Base-by-base conservation (phyloP, 2,329 filamentous ascomycete species). In the Phaeoacremonium minimum region DNA sequence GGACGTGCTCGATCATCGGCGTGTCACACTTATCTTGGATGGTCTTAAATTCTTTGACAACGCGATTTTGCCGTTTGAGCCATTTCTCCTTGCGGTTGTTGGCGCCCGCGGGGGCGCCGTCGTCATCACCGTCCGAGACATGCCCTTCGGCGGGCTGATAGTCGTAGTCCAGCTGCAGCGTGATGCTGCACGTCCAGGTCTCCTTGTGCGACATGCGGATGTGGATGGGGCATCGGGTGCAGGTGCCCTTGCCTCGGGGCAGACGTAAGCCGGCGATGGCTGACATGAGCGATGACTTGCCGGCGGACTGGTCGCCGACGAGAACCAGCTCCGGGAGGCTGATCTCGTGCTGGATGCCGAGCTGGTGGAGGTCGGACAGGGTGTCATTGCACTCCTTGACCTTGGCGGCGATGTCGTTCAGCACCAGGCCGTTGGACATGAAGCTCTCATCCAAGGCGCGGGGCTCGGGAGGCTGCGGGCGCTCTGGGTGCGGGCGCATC, bases 221-320 rank as follows among this genome's bases (percentile, higher is more conserved):
- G 37, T 89, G 85, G 0, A 94, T 73, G 0, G 88, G 87, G 40
- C 87, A 94, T 0, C 84, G 66, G 0, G 89, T 95, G 50, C 89
- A 95, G 0, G 83, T 85, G 0, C 83, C 84, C 4, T 76, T 74
- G 28, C 74, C 77, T 2, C 83, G 72, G 0, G 87, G 87, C 0
- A 91, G 75, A 15, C 80, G 80, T 16, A 93, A 81, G 4, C 82
- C 84, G 0, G 74, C 69, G 32, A 85, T 74, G 0, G 76, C 80
- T 11, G 80, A 80, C 73, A 76, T 76, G 5, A 76, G 52, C 18
- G 66, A 88, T 0, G 82, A 88, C 53, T 95, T 95, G 0, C 89
- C 90, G 0, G 87, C 84, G 1, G 79, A 86, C 51, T 95, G 89
- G 33, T 95, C 88, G 0, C 89, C 89, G 0, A 95, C 79, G 0